Conservation (phyloP, 2,329 filamentous ascomycete genomes). For the Chrysosporium queenslandicum region DNA sequence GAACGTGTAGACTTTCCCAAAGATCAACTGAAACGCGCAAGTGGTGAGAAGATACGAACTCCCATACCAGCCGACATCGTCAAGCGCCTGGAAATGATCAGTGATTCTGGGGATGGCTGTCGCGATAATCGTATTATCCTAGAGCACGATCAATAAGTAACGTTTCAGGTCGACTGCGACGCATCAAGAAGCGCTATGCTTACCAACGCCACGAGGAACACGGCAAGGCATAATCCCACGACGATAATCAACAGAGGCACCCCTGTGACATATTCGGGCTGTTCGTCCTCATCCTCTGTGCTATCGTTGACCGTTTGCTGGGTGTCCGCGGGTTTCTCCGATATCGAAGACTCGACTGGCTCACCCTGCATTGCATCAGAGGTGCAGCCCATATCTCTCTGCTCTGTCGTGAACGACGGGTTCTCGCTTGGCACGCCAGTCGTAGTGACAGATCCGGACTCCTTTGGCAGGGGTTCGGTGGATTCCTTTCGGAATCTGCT, state of each 20-base stretch:
- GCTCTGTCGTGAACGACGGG: constrained; percentile 1
- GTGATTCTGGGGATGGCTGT: constrained; percentile 42
- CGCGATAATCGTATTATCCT: constrained; percentile 38
- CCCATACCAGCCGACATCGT: constrained; percentile 43
- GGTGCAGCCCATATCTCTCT: neutral
- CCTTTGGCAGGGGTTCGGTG: neutral
- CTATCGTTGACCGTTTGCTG: neutral
- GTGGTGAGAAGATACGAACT: constrained; percentile 37
- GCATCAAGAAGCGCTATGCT: neutral
- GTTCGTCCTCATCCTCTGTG: constrained; percentile 1
- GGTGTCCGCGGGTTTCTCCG: neutral
- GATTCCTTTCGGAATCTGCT: constrained; percentile 6
- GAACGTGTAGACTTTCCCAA: constrained; percentile 38
- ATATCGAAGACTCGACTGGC: neutral
- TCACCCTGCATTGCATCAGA: neutral
- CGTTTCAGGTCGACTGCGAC: too few species aligned
- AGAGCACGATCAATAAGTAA: neutral
- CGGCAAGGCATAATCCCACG: constrained; percentile 14
- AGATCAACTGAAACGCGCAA: constrained; percentile 35
- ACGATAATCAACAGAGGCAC: constrained; percentile 15
- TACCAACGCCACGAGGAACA: constrained; percentile 18
- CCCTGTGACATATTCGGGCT: constrained; percentile 11
- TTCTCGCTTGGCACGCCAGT: constrained; percentile 8
- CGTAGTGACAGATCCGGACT: constrained; percentile 1
- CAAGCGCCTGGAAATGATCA: constrained; percentile 38